Evolutionary conservation across 169 alveolate species (phyloP).

Genomic region (Babesia microti): DNA sequence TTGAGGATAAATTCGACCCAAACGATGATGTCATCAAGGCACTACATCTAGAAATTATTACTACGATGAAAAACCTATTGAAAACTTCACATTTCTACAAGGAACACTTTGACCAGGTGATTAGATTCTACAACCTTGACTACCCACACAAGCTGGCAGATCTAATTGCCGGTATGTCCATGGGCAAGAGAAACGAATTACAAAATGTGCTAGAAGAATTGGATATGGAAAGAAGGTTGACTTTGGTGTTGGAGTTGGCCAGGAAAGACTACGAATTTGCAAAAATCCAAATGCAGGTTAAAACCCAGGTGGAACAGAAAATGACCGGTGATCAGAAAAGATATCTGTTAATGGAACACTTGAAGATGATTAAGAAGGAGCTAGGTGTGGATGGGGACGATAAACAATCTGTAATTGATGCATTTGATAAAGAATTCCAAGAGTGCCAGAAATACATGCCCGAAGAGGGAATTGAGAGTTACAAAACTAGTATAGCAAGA

Average conservation of each 20-base stretch:
- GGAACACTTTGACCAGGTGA: slow-evolving; percentile 67
- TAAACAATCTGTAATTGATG: slow-evolving; percentile 51
- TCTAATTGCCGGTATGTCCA: slow-evolving; percentile 62
- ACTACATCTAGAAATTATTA: slow-evolving; percentile 56
- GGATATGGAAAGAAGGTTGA: slow-evolving; percentile 54
- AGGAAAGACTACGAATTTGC: slow-evolving; percentile 65
- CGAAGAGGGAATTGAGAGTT: slow-evolving; percentile 22
- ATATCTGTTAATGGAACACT: slow-evolving; percentile 58
- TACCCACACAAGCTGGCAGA: slow-evolving; percentile 66
- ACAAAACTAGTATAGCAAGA: slow-evolving; percentile 21
- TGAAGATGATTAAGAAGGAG: slow-evolving; percentile 63
- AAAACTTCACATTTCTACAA: slow-evolving; percentile 63
- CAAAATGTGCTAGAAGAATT: slow-evolving; percentile 60
- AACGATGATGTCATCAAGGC: slow-evolving; percentile 50
- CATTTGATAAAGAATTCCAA: slow-evolving; percentile 17
- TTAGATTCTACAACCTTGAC: slow-evolving; percentile 60
- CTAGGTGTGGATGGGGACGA: slow-evolving; percentile 68
- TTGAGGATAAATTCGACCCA: slow-evolving; percentile 34
- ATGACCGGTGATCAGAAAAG: slow-evolving; percentile 61
- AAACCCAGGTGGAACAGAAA: slow-evolving; percentile 57
- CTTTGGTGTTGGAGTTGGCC: slow-evolving; percentile 60
- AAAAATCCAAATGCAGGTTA: slow-evolving; percentile 52
- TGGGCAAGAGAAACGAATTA: slow-evolving; percentile 61
- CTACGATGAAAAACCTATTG: slow-evolving; percentile 60
- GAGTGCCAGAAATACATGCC: slow-evolving; percentile 13